Base-by-base conservation (phyloP, 306 rosid genomes). In the Clitoria ternatea region DNA sequence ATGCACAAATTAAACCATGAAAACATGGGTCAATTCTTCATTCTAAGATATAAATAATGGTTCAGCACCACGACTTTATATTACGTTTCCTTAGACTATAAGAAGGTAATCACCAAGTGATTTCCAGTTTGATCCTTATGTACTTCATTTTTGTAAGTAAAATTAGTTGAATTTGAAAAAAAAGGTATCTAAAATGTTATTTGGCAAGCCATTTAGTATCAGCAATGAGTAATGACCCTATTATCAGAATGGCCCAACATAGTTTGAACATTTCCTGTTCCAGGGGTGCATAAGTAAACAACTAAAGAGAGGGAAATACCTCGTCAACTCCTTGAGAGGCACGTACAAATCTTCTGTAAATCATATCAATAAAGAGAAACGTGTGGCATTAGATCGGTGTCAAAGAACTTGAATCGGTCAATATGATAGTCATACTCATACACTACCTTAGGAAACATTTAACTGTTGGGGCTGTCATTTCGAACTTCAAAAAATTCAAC, bases 391-490 rank as follows among this genome's bases (percentile, higher is more conserved):
- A 67, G 71, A 26, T 5, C 6, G 72, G 54, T 7, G 24, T 66
- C 18, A 22, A 20, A 50, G 45, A 73, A 63, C 18, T 53, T 19
- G 10, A 9, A 24, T 42, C 62, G 20, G 22, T 44, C 29, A 9
- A n/a, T 32, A 0, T 35, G n/a, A 59, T 18, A 56, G 35, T 4
- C 29, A 64, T 44, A 8, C 4, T 26, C 7, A 39, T 22, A 27
- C 20, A 36, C 56, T 68, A 87, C 97, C 98, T 90, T 57, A 89
- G 60, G 82, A 91, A 91, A 68, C 99, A 94, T 79, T 94, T 94
- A 1, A 82, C 64, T 57, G 97, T 91, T n/a, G 97, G 92, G 52
- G 97, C 96, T 22, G 99, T 91, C 99, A 94, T 89, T 87, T 94
- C 97, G 18, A 94, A 94, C 79, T 94, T 91, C 61, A 94, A 79